Percentiles rank a stretch among this genome's conserved stretches.
Evolutionary conservation across 2,329 filamentous ascomycete genomes (phyloP).

Genomic region (Cytospora piceicola): DNA sequence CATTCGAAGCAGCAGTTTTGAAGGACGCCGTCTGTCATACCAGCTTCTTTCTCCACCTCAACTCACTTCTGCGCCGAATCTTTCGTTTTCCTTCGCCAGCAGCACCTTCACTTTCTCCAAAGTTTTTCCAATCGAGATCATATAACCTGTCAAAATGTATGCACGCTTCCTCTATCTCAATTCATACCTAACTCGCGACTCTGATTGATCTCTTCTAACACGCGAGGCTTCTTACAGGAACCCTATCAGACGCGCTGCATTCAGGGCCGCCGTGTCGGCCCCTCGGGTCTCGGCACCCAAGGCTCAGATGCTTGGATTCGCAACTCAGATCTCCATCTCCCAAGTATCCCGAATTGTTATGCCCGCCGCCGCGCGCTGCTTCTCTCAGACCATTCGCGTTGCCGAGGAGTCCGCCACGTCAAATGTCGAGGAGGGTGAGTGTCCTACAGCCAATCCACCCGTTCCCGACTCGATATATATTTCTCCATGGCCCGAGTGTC

Average conservation of each 20-base stretch:
- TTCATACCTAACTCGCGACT: neutral
- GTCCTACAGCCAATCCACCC: conserved; percentile 6
- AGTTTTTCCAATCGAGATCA: neutral
- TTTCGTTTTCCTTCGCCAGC: neutral
- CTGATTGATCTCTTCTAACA: conserved; percentile 16
- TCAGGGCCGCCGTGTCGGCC: conserved; percentile 40
- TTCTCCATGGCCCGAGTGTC: neutral
- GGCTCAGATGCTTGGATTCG: conserved; percentile 34
- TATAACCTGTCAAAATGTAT: conserved; percentile 22
- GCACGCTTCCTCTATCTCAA: neutral
- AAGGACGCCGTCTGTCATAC: neutral
- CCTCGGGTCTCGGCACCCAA: conserved; percentile 35
- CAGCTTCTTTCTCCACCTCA: neutral
- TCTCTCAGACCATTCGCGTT: conserved; percentile 38
- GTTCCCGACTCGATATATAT: conserved; percentile 11
- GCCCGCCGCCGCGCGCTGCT: conserved; percentile 36
- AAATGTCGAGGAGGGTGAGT: conserved; percentile 26
- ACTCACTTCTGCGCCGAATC: neutral
- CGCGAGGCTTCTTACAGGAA: conserved; percentile 35
- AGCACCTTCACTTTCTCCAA: neutral
- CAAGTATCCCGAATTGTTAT: conserved; percentile 24
- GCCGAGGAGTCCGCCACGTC: conserved; percentile 30
- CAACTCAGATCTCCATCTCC: conserved; percentile 31
- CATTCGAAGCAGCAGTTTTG: neutral
- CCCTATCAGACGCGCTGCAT: conserved; percentile 40